Evolutionary conservation across 306 rosid genomes (phyloP), one percentile per base, ranked within the genome.

Genomic region (Vigna trinervia): DNA sequence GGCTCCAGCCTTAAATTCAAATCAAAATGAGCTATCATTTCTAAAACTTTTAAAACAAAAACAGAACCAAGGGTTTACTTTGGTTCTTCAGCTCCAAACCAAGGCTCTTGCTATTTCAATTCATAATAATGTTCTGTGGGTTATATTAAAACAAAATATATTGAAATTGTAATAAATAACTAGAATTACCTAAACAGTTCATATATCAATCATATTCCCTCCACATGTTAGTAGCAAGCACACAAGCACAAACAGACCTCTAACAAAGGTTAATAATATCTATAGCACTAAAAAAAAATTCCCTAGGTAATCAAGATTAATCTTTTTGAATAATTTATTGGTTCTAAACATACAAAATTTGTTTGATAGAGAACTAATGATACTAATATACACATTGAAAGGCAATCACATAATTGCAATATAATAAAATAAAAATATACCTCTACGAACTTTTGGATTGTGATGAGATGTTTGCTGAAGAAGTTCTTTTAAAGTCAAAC

Each of bases 401-500:
- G 12, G 48, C 45, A 43, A 73, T 56, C 28, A 48, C 22, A 50
- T 13, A 54, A 56, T 34, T 3, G 45, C 10, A 54, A 71, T 26
- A 30, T 9, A 26, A 39, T 53, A 19, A 47, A 23, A 82, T 45
- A 75, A 43, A 45, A 46, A 74, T 23, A 77, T 89, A 95, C 98
- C 98, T 92, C 91, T 88, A 65, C 98, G 96, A 85, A 89, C 91
- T 91, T 92, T 92, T 2, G 87, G 73, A 79, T 74, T 95, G 88
- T 88, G 84, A 83, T 92, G 98, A 19, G 97, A 92, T 68, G 97
- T 82, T 74, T 89, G 97, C 70, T 92, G 97, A 77, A 95, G 97
- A 80, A 95, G 96, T 80, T 95, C 96, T 77, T 92, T 95, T 77
- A 95, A 86, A 74, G 97, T 95, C 78, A 95, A 88, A 38, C 98